Base-by-base conservation (phyloP, 129 eudicot species). In the Escallonia herrerae region DNA sequence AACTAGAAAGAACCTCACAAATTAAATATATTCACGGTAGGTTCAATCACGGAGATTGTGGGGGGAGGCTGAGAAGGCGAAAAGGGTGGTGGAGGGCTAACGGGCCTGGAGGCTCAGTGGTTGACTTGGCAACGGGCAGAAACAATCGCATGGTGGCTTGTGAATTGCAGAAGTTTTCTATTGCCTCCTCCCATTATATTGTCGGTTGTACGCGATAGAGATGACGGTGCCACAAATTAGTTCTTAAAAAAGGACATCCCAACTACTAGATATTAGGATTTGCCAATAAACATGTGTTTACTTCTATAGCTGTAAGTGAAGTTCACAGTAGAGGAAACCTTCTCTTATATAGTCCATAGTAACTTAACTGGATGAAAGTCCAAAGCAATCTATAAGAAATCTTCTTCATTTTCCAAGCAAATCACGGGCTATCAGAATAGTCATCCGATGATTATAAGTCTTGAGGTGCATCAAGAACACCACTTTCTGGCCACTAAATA, bases 111-210 rank as follows among this genome's bases (percentile, higher is more conserved):
- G 3, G 79, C 95, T 0, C 96, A 91, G 70, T 89, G 87, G 40
- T 65, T 91, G 44, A 77, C 87, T 3, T 95, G 87, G 57, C 33
- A 22, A 22, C 33, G 1, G 33, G 33, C 33, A 22, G 33, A 22
- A 96, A 91, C 47, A 81, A 87, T 60, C 75, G 85, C 13, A 72
- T 69, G 3, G 80, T 80, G 47, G 85, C 82, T 3, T 82, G 82
- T 76, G 96, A 87, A 51, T 82, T 86, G 86, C 1, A 83, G 75
- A 53, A 87, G 82, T 52, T 54, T 91, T n/a, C 89, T 87, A 3
- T 77, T 91, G 82, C 98, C 98, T 43, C 98, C 98, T 43, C 85
- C 95, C 58, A 87, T 96, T 2, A 87, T 87, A 15, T 71, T 91
- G 61, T 83, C 95, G 54, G 89, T 91, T 7, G 75, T 91, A 56